phyloP scores from a whole-genome alignment of 1,139 yeast species.

The Yamadazyma spencermartinsiae region DNA sequence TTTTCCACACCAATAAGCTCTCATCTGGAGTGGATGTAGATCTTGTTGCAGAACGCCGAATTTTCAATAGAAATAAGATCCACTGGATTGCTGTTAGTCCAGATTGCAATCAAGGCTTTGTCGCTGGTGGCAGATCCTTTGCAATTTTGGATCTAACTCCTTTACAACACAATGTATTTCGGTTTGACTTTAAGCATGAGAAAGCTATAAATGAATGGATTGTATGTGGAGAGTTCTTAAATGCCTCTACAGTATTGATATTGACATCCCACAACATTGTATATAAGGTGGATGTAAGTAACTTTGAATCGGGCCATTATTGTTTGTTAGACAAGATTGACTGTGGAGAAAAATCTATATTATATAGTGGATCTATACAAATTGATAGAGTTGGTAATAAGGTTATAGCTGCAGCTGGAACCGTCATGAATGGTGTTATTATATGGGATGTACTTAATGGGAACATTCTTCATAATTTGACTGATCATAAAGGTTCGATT shows the following conservation, averaged over 20 bases:
- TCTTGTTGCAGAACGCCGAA: constrained; percentile 23
- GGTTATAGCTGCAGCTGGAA: constrained; percentile 74
- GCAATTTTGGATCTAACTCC: constrained; percentile 29
- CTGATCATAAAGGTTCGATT: constrained; percentile 87
- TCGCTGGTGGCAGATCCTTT: constrained; percentile 78
- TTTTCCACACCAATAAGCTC: constrained; percentile 40
- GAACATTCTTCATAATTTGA: constrained; percentile 53
- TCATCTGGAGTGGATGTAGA: constrained; percentile 38
- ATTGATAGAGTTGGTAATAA: constrained; percentile 36
- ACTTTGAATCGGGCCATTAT: constrained; percentile 13
- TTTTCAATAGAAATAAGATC: constrained; percentile 72
- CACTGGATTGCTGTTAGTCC: constrained; percentile 61
- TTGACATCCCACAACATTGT: constrained; percentile 84
- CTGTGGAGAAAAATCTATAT: constrained; percentile 74
- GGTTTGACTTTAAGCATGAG: constrained; percentile 29
- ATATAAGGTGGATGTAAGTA: constrained; percentile 40
- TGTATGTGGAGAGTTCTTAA: constrained; percentile 52
- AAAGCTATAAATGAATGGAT: constrained; percentile 76
- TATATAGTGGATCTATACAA: constrained; percentile 80
- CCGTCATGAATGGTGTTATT: constrained; percentile 85
- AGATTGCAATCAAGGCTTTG: constrained; percentile 34
- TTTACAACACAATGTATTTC: constrained; percentile 19
- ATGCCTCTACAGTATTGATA: constrained; percentile 42
- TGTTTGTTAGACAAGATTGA: constrained; percentile 41
- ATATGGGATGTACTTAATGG: constrained; percentile 64